A percentile compares a stretch with the other conserved stretches of the same genome.
Conservation (phyloP, 495 filamentous ascomycete genomes). For the Hypoxylon subgilvum region DNA sequence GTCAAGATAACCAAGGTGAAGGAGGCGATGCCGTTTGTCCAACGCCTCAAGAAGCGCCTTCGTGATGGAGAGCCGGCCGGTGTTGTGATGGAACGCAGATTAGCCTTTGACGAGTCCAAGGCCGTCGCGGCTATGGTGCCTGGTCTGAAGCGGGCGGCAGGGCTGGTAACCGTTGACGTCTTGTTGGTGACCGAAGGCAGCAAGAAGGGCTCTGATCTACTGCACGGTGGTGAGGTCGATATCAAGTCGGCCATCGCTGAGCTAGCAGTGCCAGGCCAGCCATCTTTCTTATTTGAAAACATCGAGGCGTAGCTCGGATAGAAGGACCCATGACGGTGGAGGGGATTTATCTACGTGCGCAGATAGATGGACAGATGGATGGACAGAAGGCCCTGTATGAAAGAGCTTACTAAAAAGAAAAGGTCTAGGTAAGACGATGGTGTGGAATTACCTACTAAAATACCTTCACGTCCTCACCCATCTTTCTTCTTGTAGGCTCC, state of each 20-base stretch:
- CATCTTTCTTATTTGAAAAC: conserved; percentile 79
- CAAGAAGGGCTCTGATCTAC: conserved; percentile 63
- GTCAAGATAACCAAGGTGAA: conserved; percentile 87
- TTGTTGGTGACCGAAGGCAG: conserved; percentile 72
- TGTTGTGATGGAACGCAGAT: conserved; percentile 76
- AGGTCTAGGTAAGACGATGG: too few species aligned
- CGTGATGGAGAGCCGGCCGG: conserved; percentile 62
- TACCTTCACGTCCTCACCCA: too few species aligned
- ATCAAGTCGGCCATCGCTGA: conserved; percentile 64
- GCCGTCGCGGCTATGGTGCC: conserved; percentile 64
- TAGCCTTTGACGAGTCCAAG: conserved; percentile 83
- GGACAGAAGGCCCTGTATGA: too few species aligned
- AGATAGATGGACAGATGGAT: too few species aligned
- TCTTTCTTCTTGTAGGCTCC: too few species aligned
- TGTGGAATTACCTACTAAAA: too few species aligned
- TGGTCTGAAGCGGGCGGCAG: conserved; percentile 64
- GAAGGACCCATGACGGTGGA: not conserved
- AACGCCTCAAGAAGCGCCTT: conserved; percentile 81
- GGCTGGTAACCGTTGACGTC: conserved; percentile 67
- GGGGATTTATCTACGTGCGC: too few species aligned
- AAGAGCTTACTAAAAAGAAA: too few species aligned
- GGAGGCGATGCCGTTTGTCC: conserved; percentile 97
- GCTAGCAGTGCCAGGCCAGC: conserved; percentile 76
- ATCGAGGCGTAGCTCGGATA: conserved; percentile 18
- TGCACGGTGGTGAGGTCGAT: conserved; percentile 60